Evolutionary conservation across 495 filamentous ascomycete genomes (phyloP).

Genomic region (Xylaria longipes): DNA sequence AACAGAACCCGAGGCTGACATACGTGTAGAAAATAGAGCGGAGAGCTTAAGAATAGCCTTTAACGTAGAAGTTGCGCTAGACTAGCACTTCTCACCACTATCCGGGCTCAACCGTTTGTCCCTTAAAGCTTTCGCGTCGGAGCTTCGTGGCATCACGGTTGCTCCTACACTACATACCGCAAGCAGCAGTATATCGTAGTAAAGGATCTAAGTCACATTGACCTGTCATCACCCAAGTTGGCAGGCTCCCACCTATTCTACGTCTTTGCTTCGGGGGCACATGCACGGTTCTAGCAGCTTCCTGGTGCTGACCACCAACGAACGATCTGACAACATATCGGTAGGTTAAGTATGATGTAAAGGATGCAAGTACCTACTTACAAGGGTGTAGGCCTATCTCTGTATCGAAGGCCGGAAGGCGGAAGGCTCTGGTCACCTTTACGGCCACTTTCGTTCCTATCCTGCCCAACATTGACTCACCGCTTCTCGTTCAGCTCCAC

Average conservation of each 20-base stretch:
- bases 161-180: not conserved
- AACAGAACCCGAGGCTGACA: not conserved
- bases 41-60: not conserved
- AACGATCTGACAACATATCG: slow-evolving; percentile 14
- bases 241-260: not conserved
- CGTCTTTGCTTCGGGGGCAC: not conserved
- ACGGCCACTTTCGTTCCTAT: not conserved
- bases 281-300: slow-evolving; percentile 10
- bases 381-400: slow-evolving; percentile 8
- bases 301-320: slow-evolving; percentile 17
- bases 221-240: slow-evolving; percentile 5
- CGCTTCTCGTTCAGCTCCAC: slow-evolving; percentile 14
- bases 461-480: slow-evolving; percentile 16
- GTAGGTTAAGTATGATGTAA: not conserved
- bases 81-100: not conserved
- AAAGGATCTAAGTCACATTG: slow-evolving; percentile 5
- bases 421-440: slow-evolving; percentile 11
- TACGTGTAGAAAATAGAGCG: not conserved
- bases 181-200: not conserved
- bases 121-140: slow-evolving; percentile 1
- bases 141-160: not conserved
- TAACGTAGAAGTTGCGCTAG: not conserved
- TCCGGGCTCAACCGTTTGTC: slow-evolving; percentile 5
- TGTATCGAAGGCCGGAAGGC: slow-evolving; percentile 13
- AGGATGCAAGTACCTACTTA: not conserved